Base-by-base conservation (phyloP, 495 filamentous ascomycete species). In the Choiromyces venosus region DNA sequence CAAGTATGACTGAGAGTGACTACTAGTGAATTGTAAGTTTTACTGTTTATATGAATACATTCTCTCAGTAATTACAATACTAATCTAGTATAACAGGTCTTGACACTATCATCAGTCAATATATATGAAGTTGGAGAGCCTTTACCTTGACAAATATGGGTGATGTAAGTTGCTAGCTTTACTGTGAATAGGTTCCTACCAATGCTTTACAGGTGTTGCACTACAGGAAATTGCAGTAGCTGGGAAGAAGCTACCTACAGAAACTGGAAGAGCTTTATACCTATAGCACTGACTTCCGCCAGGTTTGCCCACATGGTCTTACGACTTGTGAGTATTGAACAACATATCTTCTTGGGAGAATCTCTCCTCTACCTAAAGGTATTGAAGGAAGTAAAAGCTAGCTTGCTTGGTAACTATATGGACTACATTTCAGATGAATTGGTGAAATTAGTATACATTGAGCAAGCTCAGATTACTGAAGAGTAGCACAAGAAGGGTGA, bases 391-490 rank as follows among this genome's bases (percentile, higher is more conserved):
- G 35, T 77, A 10, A 35, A 71, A 4, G 42, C 69, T 56, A 37
- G 35, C 3, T 66, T 72, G 52, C 73, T 77, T n/a, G 74, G 69
- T 12, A 73, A 66, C 35, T 77, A 77, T 46, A 77, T 77, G 35
- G 75, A 73, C 40, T n/a, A 37, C n/a, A 76, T 77, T 4, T 61
- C 52, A 33, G 52, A 61, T 29, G 52, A 29, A 14, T 61, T 29
- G 3, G 52, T 61, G 25, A 61, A 29, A 3, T 29, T 61, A 29
- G 52, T 61, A 10, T 29, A 61, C 12, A 61, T 0, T 25, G 52
- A 61, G 25, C 52, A 61, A 12, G 5, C 16, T 0, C 29, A 29
- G 25, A 33, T 61, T 14, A 29, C 52, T 0, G 52, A 61, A 4
- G 52, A 61, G 25, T 12, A 29, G 52, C 52, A 29, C 3, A 61